Evolutionary conservation across 495 filamentous ascomycete species (phyloP), one percentile per base, ranked within the genome.

Genomic region (Poronia punctata): DNA sequence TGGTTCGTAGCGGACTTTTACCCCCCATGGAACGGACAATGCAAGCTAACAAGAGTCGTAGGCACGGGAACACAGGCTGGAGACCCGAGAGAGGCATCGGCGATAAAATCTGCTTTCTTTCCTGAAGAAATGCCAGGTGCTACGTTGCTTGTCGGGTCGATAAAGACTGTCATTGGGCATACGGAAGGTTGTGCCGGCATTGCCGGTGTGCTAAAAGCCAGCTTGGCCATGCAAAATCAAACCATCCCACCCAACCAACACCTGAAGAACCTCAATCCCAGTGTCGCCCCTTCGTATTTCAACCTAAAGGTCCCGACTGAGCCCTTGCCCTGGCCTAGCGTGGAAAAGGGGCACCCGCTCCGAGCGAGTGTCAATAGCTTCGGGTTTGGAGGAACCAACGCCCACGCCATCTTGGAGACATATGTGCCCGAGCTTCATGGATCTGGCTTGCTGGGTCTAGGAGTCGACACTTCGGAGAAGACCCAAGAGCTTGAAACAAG

Each of bases 181-280:
- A 54, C 52, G 5, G 76, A 77, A 41, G 77, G 71, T 3, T 61
- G 68, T 1, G 78, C 78, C 7, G 80, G 80, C 2, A 19, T 83
- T 11, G 80, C 80, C 1, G 64, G 64, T 3, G 21, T 80, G 0
- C 50, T 83, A 4, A 79, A 79, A 53, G 62, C 67, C 0, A 61
- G 67, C 0, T 40, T 71, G n/a, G 61, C 69, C 4, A 48, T 84
- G 18, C 59, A 71, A 35, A 45, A 78, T 40, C 50, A 48, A 2
- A 35, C 57, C 0, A 65, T 83, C 9, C 73, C 76, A 0, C 72
- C 76, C 0, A 83, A 75, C 35, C 40, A 77, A 5, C 64, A 65
- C 14, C 61, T 79, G 26, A 48, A 70, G 0, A 56, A 56, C 2
- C 56, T 77, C 3, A 78, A 74, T 24, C 68, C 75, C 3, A 43